Evolutionary conservation across 257 asterid genomes (phyloP).

Genomic region (Nicotiana undulata): DNA sequence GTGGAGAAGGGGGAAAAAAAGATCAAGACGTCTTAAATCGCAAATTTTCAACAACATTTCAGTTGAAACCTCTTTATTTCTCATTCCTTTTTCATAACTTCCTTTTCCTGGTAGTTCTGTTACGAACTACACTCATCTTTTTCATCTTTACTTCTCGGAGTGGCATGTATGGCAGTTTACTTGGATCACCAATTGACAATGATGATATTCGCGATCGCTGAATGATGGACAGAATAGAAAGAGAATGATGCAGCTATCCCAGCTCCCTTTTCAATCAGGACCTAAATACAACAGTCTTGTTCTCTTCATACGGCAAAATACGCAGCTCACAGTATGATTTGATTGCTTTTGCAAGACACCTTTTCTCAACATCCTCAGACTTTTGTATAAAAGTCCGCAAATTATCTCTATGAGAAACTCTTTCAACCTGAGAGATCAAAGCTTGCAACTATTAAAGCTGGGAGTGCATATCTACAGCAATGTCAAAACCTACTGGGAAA

Average conservation of each 20-base stretch:
- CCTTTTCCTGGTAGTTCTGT: neutral
- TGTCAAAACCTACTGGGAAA: neutral
- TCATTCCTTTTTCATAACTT: neutral
- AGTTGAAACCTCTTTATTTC: neutral
- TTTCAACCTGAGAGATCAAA: conserved; percentile 59
- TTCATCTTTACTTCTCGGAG: neutral
- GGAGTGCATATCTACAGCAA: neutral
- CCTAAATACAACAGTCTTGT: conserved; percentile 82
- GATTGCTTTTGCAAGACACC: conserved; percentile 83
- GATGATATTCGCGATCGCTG: neutral
- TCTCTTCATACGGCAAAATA: conserved; percentile 64
- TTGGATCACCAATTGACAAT: neutral
- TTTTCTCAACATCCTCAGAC: conserved; percentile 90
- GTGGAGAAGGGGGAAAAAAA: neutral
- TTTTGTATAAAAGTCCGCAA: conserved; percentile 69
- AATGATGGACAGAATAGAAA: neutral
- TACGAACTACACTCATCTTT: neutral
- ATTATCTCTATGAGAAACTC: conserved; percentile 88
- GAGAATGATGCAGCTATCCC: neutral
- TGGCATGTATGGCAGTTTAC: neutral
- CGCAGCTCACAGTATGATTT: conserved; percentile 86
- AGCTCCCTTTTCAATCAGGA: neutral
- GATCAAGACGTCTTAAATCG: neutral
- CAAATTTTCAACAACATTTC: neutral
- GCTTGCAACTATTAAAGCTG: neutral